Evolutionary conservation across 768 basidiomycete species (phyloP), one percentile per base, ranked within the genome.

Genomic region (Trametes elegans): DNA sequence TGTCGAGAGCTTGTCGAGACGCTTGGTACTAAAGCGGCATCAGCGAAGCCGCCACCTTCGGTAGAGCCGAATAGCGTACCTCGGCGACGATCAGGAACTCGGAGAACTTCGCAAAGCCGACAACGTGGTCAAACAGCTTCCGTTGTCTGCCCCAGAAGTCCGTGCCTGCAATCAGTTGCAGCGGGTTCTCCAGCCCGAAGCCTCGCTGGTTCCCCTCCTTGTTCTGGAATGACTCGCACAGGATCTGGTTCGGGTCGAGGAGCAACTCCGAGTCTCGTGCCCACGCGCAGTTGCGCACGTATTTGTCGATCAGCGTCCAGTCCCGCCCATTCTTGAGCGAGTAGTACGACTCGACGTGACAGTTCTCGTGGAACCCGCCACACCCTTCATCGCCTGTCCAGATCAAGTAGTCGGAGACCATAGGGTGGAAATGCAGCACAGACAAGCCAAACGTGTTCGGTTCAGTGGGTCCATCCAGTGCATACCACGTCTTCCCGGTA

Each of bases 1-100:
- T 75, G 48, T 90, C 86, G 38, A 98, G 75, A 2, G 87, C 75
- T 31, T 79, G 78, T 34, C 75, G 78, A 43, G 73, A 59, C 5
- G 79, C 75, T 10, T 82, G 71, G 62, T 82, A 78, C 84, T 85
- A 56, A 4, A 53, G 31, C 11, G 34, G 42, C 29, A 46, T 32
- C 29, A 32, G 18, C 2, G 23, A 8, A 6, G 2, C n/a, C 1
- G 6, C n/a, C 4, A 35, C 7, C 40, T n/a, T n/a, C n/a, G 7
- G 16, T 34, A 42, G 3, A 21, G 14, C 5, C 5, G 11, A 19
- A 14, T n/a, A 10, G 65, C 84, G 48, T 36, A 97, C 93, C 79
- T 94, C 88, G 21, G 96, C 97, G 27, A 98, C 96, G 40, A 98
- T 85, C 68, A 98, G 78, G 69, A 90, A 99, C 74, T 99, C 93